Evolutionary conservation across 176 grass and related monocot species (phyloP), one percentile per base, ranked within the genome.

Genomic region (Canna indica): DNA sequence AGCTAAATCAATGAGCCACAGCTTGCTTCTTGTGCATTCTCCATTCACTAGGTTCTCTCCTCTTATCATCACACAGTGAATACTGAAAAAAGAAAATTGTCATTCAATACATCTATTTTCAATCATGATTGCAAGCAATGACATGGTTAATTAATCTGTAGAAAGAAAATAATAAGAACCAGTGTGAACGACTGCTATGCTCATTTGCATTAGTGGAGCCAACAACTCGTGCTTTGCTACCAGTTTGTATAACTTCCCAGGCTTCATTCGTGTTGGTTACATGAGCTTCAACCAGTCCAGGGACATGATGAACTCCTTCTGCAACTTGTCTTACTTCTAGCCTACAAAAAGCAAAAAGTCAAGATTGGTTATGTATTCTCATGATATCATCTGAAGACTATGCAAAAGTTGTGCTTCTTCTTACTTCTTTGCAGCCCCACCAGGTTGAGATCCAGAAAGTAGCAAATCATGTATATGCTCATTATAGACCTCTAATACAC

Each of bases 381-480:
- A 0, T 4, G 3, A 38, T 57, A 66, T 57, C 1, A 16, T 39
- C 20, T 59, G 50, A 30, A 6, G 36, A 44, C 36, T 29, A 44
- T 8, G 16, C 47, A 34, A 39, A 80, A 64, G 45, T 3, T 61
- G 10, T 16, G 34, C 56, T 36, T 20, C 35, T 64, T 59, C 44
- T 69, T 78, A 97, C 94, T 90, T 92, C 85, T 90, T 93, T 47
- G 81, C 72, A 65, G 86, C 22, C 69, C 73, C 71, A 30, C 79
- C 46, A 63, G 86, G 72, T 13, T 83, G 86, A 81, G 81, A 79
- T 41, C 76, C 91, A 62, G 85, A 79, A 48, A 81, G 52, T 12
- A 97, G 76, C 70, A 97, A 97, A 83, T 97, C 94, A 78, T 65
- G 89, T 69, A 97, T 97, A 56, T 97, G 94, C 48, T 97, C 94